These are phyloP conservation scores for Clavulina sp. DNA, from an alignment of 768 basidiomycete genomes.

Conservation along the genomic window DNA sequence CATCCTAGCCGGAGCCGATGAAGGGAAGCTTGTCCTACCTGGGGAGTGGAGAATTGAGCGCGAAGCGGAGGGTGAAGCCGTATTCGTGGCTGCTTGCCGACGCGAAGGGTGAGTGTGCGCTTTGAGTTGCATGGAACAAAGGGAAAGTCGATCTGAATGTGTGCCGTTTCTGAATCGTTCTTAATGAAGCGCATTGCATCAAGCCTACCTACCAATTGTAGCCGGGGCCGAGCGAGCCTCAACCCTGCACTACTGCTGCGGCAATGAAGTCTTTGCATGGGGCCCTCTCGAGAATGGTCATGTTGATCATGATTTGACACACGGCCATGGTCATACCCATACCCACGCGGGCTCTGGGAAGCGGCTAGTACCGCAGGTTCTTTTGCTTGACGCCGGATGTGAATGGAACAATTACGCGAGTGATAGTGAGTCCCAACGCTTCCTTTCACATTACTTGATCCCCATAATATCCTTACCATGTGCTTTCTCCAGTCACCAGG, in stretches of 20 bases:
- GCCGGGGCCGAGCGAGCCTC: conserved; percentile 75
- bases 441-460: neutral
- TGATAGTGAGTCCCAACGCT: conserved; percentile 29
- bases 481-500: conserved; percentile 29
- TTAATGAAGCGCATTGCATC: conserved; percentile 49
- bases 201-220: conserved; percentile 87
- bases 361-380: conserved; percentile 30
- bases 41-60: conserved; percentile 80
- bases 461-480: conserved; percentile 12
- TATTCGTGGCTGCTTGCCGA: conserved; percentile 81
- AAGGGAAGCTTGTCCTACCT: conserved; percentile 33
- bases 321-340: conserved; percentile 16
- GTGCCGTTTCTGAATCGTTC: neutral
- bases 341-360: conserved; percentile 26
- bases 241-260: conserved; percentile 90
- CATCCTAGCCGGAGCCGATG: conserved; percentile 19
- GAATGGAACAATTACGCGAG: conserved; percentile 61
- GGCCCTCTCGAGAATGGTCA: conserved; percentile 49
- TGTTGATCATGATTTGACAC: conserved; percentile 21
- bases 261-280: conserved; percentile 75
- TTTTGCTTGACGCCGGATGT: conserved; percentile 89
- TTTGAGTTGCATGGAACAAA: neutral
- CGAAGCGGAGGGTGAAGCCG: conserved; percentile 85
- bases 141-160: neutral
- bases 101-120: conserved; percentile 51